These are phyloP conservation scores for Bocquillonia castaneifolia DNA, from an alignment of 441 rosid genomes.

Conservation along the genomic window DNA sequence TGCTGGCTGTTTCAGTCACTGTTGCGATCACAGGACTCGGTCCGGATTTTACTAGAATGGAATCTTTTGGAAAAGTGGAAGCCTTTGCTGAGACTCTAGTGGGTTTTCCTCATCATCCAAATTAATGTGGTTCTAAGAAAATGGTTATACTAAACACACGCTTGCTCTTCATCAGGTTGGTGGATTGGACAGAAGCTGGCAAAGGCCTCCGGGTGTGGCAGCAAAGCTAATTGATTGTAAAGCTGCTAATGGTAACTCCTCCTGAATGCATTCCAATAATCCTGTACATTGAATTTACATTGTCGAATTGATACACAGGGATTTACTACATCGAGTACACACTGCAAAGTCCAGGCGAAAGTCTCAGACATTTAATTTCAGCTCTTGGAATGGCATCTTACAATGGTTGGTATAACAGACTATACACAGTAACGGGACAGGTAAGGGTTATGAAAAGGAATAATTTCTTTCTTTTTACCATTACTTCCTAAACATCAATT, in stretches of 20 bases:
- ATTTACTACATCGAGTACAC: conserved; percentile 88
- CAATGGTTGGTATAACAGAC: conserved; percentile 89
- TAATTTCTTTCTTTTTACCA: no score
- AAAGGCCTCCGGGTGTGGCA: conserved; percentile 70
- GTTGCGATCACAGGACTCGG: conserved; percentile 85
- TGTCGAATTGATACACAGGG: conserved; percentile 37
- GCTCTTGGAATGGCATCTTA: conserved; percentile 76
- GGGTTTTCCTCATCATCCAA: conserved; percentile 13
- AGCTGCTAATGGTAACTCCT: conserved; percentile 57
- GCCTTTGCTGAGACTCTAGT: conserved; percentile 88
- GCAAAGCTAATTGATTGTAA: conserved; percentile 71
- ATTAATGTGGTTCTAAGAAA: background rate
- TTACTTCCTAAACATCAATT: background rate
- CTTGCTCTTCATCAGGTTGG: conserved; percentile 43
- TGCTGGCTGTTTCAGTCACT: conserved; percentile 37
- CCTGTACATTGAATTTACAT: background rate
- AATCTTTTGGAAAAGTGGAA: conserved; percentile 92
- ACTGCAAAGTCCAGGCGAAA: conserved; percentile 81
- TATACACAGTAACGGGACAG: conserved; percentile 90
- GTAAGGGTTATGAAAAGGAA: conserved; percentile 27
- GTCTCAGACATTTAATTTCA: conserved; percentile 57
- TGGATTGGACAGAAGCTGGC: conserved; percentile 96
- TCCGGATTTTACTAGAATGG: conserved; percentile 84
- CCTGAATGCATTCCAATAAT: background rate
- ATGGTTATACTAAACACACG: background rate